Evolutionary conservation across 768 basidiomycete species (phyloP).

Genomic region (Mycena vitilis): DNA sequence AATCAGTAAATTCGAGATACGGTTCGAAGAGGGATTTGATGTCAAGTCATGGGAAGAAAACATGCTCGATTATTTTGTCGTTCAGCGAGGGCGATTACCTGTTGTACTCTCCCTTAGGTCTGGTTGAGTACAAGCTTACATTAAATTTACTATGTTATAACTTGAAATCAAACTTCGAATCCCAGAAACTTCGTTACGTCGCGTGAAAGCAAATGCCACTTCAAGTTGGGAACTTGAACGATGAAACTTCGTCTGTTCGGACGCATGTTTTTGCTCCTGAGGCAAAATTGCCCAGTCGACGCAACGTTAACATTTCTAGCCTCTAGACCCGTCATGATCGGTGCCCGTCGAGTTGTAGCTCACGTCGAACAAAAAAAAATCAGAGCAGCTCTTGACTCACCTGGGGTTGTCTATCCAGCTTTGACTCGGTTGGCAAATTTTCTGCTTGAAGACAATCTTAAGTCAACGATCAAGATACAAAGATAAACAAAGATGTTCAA

Average conservation of each 20-base stretch:
- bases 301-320: background rate
- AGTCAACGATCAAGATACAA: constrained; percentile 17
- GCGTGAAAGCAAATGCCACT: background rate
- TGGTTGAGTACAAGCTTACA: background rate
- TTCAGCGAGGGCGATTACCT: constrained; percentile 45
- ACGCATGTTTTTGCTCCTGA: background rate
- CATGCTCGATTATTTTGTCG: constrained; percentile 46
- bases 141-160: background rate
- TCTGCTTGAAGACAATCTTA: background rate
- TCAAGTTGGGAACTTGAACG: too few relatives aligned
- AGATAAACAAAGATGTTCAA: constrained; percentile 13
- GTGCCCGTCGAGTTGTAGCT: background rate
- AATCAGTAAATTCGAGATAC: constrained; percentile 46
- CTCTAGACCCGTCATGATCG: constrained; percentile 5
- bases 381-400: too few relatives aligned
- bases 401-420: too few relatives aligned
- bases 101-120: constrained; percentile 29
- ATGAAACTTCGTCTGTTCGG: background rate
- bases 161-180: too few relatives aligned
- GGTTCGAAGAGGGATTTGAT: constrained; percentile 43
- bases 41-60: constrained; percentile 42
- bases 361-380: background rate
- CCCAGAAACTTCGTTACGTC: background rate
- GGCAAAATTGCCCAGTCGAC: constrained; percentile 9
- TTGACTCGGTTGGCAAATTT: too few relatives aligned